Base-by-base conservation (phyloP, 2,329 filamentous ascomycete genomes). In the Tympanopsis confertula region DNA sequence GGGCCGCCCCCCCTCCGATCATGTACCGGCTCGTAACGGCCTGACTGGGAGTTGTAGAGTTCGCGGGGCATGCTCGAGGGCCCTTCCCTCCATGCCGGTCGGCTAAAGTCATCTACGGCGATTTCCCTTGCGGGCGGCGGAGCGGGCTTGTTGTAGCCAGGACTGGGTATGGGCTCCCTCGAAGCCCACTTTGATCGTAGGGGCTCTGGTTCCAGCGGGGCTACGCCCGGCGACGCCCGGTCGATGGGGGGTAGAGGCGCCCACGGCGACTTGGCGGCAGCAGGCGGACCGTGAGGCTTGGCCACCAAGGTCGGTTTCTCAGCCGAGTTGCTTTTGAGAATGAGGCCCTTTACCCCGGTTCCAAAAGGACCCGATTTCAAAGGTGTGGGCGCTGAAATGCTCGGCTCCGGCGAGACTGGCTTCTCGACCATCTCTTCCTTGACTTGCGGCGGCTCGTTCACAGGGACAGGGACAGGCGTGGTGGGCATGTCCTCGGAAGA, bases 41-140 rank as follows among this genome's bases (percentile, higher is more conserved):
- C 89, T 38, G 86, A 94, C 39, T 93, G 83, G 13, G 89, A 94
- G 55, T 96, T 95, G 62, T 78, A 96, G 0, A 96, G 66, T 56
- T 96, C 88, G 40, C 84, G 71, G 44, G 75, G 78, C 10, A 71
- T 67, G 39, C 72, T 67, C 1, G 65, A 53, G 24, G 69, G 67
- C 4, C 78, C 73, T 43, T 94, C 86, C 50, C 83, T 74, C 80
- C 85, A 94, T 22, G 79, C 74, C 38, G 81, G 76, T 44, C 89
- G 74, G 55, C 82, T 93, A 52, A 95, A 96, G 46, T 94, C 89
- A 56, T 96, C 91, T 0, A 87, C 84, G 4, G 87, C 85, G 44
- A 95, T 94, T 54, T 96, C 88, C 51, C 86, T 86, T 0, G 82
- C 71, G 15, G 66, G 66, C 14, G 66, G 68, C 37, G 67, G 66